Conservation (phyloP, 106 monocot genomes). For the Dendrobium huoshanense region DNA sequence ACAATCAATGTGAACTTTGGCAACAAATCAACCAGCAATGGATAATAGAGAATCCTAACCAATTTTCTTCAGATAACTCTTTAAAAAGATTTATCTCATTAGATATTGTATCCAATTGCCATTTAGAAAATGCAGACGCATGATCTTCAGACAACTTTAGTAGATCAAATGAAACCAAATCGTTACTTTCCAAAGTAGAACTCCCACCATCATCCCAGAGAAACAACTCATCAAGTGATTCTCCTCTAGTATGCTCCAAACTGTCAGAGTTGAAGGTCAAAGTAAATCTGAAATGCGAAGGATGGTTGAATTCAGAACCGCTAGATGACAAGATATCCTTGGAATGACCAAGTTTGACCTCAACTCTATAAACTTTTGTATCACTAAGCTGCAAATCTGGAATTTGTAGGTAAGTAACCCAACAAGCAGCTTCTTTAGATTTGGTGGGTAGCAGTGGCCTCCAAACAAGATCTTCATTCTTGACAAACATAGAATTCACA, state of each 20-base stretch:
- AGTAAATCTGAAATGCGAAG: constrained; percentile 46
- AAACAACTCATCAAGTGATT: constrained; percentile 30
- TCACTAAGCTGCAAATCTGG: constrained; percentile 12
- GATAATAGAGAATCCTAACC: constrained; percentile 36
- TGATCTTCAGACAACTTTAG: constrained; percentile 19
- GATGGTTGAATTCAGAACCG: constrained; percentile 20
- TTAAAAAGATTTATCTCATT: constrained; percentile 65
- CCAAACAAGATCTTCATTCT: constrained; percentile 65
- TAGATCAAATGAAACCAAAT: constrained; percentile 25
- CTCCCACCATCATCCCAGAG: constrained; percentile 39
- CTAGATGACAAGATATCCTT: constrained; percentile 35
- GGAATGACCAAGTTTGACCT: constrained; percentile 33
- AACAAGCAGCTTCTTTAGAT: constrained; percentile 47
- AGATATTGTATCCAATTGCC: constrained; percentile 62
- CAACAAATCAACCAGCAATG: background rate
- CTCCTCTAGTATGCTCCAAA: constrained; percentile 9
- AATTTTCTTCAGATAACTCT: constrained; percentile 58
- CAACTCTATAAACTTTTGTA: constrained; percentile 33
- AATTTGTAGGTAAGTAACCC: constrained; percentile 56
- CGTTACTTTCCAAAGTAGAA: constrained; percentile 14
- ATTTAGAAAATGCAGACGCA: constrained; percentile 29
- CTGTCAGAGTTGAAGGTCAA: constrained; percentile 21
- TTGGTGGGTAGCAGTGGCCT: constrained; percentile 43
- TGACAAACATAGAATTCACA: constrained; percentile 40
- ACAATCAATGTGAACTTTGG: background rate